These are phyloP conservation scores for Xylaria telfairii DNA, from an alignment of 495 filamentous ascomycete genomes.

Conservation along the genomic window DNA sequence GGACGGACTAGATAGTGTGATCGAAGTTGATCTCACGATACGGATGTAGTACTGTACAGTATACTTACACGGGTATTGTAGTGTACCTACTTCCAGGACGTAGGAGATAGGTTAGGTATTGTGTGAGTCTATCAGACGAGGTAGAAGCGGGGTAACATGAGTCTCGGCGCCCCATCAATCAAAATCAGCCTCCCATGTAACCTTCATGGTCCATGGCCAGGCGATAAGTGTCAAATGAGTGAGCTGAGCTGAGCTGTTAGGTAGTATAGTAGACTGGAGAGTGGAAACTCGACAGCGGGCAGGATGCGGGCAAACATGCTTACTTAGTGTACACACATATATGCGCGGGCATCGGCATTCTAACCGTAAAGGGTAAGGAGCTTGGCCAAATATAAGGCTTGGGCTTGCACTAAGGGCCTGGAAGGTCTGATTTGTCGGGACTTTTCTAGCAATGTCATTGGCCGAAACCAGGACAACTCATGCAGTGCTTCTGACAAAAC, in stretches of 20 bases:
- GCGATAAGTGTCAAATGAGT: no score
- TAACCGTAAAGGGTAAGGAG: constrained; percentile 2
- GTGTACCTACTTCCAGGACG: no score
- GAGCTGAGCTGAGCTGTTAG: no score
- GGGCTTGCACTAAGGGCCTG: neutral
- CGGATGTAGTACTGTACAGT: no score
- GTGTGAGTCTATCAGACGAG: no score
- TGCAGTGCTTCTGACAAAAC: neutral
- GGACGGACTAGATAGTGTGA: no score
- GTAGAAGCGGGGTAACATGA: neutral
- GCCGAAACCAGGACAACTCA: neutral
- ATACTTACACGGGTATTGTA: no score
- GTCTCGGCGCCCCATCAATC: constrained; percentile 4
- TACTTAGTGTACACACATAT: neutral
- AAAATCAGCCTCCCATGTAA: neutral
- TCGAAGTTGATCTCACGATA: no score
- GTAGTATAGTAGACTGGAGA: no score
- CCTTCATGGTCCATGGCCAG: neutral
- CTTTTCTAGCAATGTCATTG: neutral
- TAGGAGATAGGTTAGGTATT: no score
- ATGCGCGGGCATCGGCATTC: neutral
- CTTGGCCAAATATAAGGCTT: neutral
- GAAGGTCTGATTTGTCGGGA: constrained; percentile 5
- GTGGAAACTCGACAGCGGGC: neutral
- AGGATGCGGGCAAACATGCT: neutral